phyloP scores from a whole-genome alignment of 108 stramenopile species.

The Cyclostephanos tholiformis region DNA sequence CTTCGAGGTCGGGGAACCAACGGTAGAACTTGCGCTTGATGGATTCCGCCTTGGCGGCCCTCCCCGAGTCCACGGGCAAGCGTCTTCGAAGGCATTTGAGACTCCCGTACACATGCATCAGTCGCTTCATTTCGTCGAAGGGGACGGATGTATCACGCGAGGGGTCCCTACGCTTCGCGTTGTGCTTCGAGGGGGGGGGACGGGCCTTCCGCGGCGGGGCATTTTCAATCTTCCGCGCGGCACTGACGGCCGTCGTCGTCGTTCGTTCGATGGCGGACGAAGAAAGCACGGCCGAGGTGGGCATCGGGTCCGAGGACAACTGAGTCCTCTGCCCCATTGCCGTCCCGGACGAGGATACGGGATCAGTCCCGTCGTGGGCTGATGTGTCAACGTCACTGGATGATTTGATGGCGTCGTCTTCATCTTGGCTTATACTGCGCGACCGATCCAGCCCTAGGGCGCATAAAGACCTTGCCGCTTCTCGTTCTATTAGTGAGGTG shows the following conservation, averaged over 20 bases:
- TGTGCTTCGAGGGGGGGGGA: constrained; percentile 8
- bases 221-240: constrained; percentile 2
- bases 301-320: not conserved
- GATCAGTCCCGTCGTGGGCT: not conserved
- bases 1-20: constrained; percentile 52
- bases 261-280: not conserved
- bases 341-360: not conserved
- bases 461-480: constrained; percentile 23
- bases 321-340: not conserved
- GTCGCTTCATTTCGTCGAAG: constrained; percentile 44
- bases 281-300: not conserved
- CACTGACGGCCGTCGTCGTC: not conserved
- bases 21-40: constrained; percentile 46
- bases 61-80: constrained; percentile 18
- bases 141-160: constrained; percentile 25
- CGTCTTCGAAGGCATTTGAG: constrained; percentile 45
- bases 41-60: constrained; percentile 36
- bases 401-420: not conserved
- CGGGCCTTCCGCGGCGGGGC: constrained; percentile 21
- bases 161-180: constrained; percentile 20
- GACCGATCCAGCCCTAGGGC: constrained; percentile 21
- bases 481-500: not conserved
- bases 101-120: constrained; percentile 45
- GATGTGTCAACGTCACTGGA: not conserved
- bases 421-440: constrained; percentile 12